Base-by-base conservation (phyloP, 768 basidiomycete genomes). In the Auricularia cornea region DNA sequence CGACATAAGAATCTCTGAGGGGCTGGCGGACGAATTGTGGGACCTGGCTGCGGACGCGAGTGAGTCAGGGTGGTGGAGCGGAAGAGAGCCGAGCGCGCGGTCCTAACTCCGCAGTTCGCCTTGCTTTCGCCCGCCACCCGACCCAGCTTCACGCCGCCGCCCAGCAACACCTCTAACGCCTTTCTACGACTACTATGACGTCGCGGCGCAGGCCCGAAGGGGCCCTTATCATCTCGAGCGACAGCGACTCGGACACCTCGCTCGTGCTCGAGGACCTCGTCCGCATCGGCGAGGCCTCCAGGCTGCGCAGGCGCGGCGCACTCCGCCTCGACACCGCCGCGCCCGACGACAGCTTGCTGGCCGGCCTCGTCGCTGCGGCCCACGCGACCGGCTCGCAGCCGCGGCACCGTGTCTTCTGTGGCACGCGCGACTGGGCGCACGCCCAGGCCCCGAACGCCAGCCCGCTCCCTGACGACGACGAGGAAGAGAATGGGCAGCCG, bases 251-350 rank as follows among this genome's bases (percentile, higher is more conserved):
- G 2, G 88, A 90, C 67, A 85, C 85, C 69, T 80, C 84, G 33
- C 86, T 90, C 62, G 82, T 89, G 23, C 81, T 90, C 54, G 87
- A 86, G 2, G 88, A 90, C 72, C 80, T 90, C 48, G 79, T 90
- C 18, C 85, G 89, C 60, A 85, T 85, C 1, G 89, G 84, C 18
- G 89, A 90, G 69, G 85, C 86, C 0, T 90, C 89, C 3, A 79
- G 89, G 4, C 75, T 90, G 61, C 81, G 89, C n/a, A 77, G 89
- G 62, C 77, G 89, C 66, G 89, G 89, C 12, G 89, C 89, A 60
- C 82, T 89, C 80, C 78, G 85, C 41, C 76, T 88, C 35, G 61
- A 64, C 59, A 62, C 69, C 69, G 59, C 70, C 65, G 44, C 18
- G 44, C 23, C 44, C 11, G 44, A 12, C 1, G 44, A 48, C 44